Conservation (phyloP, 2,329 filamentous ascomycete genomes). For the Cordyceps cicadae region DNA sequence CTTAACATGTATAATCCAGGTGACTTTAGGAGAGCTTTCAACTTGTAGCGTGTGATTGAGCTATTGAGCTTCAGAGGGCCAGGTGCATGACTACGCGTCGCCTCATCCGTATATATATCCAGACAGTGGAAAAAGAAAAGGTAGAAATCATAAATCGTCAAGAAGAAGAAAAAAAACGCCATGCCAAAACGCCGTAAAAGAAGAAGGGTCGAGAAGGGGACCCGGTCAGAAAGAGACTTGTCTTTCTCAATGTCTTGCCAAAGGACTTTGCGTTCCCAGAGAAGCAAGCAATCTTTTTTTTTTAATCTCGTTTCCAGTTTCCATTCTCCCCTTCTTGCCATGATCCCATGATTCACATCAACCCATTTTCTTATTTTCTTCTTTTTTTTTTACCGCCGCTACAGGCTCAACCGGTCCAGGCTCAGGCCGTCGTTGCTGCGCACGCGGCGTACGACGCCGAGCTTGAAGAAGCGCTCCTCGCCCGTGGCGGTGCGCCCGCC, state of each 20-base stretch:
- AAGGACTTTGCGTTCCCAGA: no score
- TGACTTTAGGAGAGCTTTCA: background rate
- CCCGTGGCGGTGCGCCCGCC: conserved; percentile 66
- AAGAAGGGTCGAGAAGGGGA: background rate
- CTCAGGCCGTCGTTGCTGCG: conserved; percentile 68
- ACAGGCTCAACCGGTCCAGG: conserved; percentile 67
- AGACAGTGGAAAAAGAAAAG: background rate
- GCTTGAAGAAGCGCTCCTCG: conserved; percentile 75
- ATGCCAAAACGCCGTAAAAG: background rate
- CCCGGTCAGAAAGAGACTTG: background rate
- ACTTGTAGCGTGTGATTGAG: background rate
- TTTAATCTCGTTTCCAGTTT: background rate
- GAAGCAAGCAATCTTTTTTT: no score
- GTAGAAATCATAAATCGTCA: background rate
- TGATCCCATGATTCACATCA: background rate
- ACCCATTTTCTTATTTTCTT: background rate
- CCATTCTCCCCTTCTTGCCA: background rate
- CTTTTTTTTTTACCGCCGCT: conserved; percentile 20
- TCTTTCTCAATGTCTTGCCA: background rate
- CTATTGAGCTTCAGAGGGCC: background rate
- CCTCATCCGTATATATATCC: conserved; percentile 4
- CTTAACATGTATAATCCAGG: background rate
- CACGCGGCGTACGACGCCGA: conserved; percentile 65
- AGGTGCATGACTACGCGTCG: background rate
- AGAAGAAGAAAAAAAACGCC: background rate